Evolutionary conservation across 2,329 filamentous ascomycete genomes (phyloP).

Genomic region (Coniochaeta pulveracea): DNA sequence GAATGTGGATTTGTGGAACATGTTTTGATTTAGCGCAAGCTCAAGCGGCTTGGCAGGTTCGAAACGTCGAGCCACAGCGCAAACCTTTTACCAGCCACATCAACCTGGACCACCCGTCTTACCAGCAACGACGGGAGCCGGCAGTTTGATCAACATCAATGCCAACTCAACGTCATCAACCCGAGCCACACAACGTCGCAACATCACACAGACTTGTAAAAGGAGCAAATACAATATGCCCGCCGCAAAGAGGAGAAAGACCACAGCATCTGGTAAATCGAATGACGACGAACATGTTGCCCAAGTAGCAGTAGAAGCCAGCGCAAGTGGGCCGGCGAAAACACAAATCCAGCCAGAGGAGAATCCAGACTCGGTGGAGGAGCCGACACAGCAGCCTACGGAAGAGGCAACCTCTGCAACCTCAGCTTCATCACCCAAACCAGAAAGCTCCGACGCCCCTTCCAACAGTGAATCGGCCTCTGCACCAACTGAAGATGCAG

Average conservation of each 20-base stretch:
- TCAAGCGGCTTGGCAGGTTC: too few species aligned
- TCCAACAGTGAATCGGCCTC: constrained; percentile 3
- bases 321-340: constrained; percentile 4
- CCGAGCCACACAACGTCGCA: too few species aligned
- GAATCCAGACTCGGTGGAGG: background rate
- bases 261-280: constrained; percentile 7
- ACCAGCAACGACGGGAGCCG: too few species aligned
- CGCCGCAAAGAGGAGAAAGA: constrained; percentile 20
- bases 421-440: constrained; percentile 2
- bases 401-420: background rate
- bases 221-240: too few species aligned
- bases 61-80: too few species aligned
- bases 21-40: too few species aligned
- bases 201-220: too few species aligned
- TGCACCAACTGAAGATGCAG: constrained; percentile 15
- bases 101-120: too few species aligned
- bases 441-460: constrained; percentile 1
- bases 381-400: background rate
- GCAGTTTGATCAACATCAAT: too few species aligned
- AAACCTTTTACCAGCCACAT: too few species aligned
- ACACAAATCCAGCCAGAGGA: background rate
- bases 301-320: constrained; percentile 6
- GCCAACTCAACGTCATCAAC: too few species aligned
- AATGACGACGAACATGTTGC: constrained; percentile 1
- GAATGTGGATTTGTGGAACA: too few species aligned